phyloP scores from a whole-genome alignment of 139 green algal genomes.

The Nannochloris sp. region DNA sequence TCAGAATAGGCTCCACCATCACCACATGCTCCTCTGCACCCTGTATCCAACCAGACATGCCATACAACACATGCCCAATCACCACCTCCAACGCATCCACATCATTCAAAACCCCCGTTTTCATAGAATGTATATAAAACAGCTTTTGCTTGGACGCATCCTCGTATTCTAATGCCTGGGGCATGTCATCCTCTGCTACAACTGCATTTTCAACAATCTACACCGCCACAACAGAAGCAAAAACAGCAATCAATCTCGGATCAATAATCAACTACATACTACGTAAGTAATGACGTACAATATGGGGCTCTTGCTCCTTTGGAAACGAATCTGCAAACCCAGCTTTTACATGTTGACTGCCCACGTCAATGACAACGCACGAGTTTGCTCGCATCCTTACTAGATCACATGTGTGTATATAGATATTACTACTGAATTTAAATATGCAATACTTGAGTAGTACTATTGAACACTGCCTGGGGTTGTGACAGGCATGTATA shows the following conservation, averaged over 20 bases:
- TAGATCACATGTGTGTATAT: neutral
- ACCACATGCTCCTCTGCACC: constrained; percentile 59
- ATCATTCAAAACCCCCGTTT: constrained; percentile 36
- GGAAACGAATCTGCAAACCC: constrained; percentile 6
- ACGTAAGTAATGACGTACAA: neutral
- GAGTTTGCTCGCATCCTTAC: constrained; percentile 1
- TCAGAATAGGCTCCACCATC: constrained; percentile 60
- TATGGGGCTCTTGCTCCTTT: constrained; percentile 6
- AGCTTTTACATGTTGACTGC: constrained; percentile 13
- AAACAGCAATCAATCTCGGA: too few relatives aligned
- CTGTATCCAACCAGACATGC: constrained; percentile 56
- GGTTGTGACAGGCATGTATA: neutral
- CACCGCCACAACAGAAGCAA: neutral
- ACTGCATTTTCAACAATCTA: constrained; percentile 7
- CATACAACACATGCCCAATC: constrained; percentile 56
- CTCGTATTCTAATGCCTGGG: neutral
- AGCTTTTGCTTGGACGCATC: neutral
- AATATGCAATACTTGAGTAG: too few relatives aligned
- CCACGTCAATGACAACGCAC: constrained; percentile 6
- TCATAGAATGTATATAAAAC: constrained; percentile 2
- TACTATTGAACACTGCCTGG: too few relatives aligned
- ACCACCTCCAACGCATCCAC: constrained; percentile 61
- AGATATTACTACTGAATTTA: too few relatives aligned
- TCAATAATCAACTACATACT: too few relatives aligned
- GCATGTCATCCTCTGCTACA: neutral